A percentile compares a stretch with the other conserved stretches of the same genome.
phyloP scores from a whole-genome alignment of 139 green algal genomes.

The Tetradesmus obliquus region DNA sequence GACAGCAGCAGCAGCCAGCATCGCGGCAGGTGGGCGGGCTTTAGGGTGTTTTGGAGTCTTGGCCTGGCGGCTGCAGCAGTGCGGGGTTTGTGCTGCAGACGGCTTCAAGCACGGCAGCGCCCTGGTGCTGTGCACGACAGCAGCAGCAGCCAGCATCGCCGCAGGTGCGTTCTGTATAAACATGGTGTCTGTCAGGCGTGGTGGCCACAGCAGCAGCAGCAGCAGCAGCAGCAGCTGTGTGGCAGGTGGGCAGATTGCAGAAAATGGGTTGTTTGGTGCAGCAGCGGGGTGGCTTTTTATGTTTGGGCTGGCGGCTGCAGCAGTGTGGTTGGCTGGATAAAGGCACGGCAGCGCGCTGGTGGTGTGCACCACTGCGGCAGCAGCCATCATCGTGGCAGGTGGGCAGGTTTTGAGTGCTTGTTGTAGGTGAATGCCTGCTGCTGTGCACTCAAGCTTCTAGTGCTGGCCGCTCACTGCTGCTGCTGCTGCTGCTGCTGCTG shows the following conservation, averaged over 20 bases:
- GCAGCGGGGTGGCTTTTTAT: too few relatives aligned
- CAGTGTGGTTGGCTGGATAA: conserved; percentile 37
- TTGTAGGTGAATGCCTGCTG: neutral
- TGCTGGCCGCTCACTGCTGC: neutral
- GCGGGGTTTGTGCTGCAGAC: neutral
- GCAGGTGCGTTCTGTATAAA: conserved; percentile 49
- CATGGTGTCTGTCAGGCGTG: conserved; percentile 28
- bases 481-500: neutral
- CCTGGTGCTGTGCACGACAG: conserved; percentile 86
- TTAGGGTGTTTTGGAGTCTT: too few relatives aligned
- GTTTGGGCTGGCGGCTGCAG: too few relatives aligned
- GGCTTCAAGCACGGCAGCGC: conserved; percentile 89
- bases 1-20: conserved; percentile 80
- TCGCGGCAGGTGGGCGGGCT: conserved; percentile 59
- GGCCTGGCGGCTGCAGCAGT: conserved; percentile 62
- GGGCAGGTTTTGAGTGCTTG: too few relatives aligned
- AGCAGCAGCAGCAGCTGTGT: conserved; percentile 82
- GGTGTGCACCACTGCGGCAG: conserved; percentile 78
- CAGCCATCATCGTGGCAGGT: conserved; percentile 62
- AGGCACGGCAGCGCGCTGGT: conserved; percentile 86
- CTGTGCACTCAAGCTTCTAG: neutral
- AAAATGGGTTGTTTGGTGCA: too few relatives aligned
- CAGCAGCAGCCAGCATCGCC: conserved; percentile 84
- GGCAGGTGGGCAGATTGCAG: conserved; percentile 25
- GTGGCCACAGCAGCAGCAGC: conserved; percentile 89